Evolutionary conservation across 2,329 filamentous ascomycete species (phyloP).

Genomic region (Epichloe sylvatica): DNA sequence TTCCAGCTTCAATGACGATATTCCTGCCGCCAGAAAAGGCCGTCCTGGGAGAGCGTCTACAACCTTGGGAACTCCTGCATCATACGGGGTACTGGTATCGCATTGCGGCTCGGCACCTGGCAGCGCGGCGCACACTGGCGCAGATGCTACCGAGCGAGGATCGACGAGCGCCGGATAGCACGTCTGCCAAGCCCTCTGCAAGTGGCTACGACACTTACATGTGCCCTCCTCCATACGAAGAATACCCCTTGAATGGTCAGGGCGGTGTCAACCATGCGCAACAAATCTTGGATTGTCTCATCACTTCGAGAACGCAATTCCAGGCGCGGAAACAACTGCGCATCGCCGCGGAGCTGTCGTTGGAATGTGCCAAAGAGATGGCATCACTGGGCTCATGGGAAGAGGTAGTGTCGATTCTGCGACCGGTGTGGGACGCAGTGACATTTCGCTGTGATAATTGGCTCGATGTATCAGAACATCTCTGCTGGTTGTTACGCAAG

Average conservation of each 20-base stretch:
- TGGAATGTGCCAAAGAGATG: constrained; percentile 45
- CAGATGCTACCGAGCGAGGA: constrained; percentile 44
- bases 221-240: constrained; percentile 48
- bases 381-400: constrained; percentile 37
- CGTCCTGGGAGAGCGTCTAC: constrained; percentile 41
- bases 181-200: constrained; percentile 31
- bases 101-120: constrained; percentile 42
- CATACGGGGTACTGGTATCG: constrained; percentile 56
- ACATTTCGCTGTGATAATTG: constrained; percentile 45
- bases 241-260: constrained; percentile 36
- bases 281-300: constrained; percentile 39
- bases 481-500: constrained; percentile 46
- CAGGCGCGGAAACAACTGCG: constrained; percentile 38
- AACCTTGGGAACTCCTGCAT: constrained; percentile 51
- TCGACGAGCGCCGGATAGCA: constrained; percentile 34
- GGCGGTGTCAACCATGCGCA: constrained; percentile 39
- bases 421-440: constrained; percentile 43
- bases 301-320: constrained; percentile 39
- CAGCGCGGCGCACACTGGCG: constrained; percentile 39
- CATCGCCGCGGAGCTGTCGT: constrained; percentile 38
- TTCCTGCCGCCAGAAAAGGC: constrained; percentile 46
- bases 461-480: constrained; percentile 43
- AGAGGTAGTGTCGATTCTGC: constrained; percentile 38
- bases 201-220: constrained; percentile 52
- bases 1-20: constrained; percentile 27